Base-by-base conservation (phyloP, 768 basidiomycete species). In the Amanita rimosa region DNA sequence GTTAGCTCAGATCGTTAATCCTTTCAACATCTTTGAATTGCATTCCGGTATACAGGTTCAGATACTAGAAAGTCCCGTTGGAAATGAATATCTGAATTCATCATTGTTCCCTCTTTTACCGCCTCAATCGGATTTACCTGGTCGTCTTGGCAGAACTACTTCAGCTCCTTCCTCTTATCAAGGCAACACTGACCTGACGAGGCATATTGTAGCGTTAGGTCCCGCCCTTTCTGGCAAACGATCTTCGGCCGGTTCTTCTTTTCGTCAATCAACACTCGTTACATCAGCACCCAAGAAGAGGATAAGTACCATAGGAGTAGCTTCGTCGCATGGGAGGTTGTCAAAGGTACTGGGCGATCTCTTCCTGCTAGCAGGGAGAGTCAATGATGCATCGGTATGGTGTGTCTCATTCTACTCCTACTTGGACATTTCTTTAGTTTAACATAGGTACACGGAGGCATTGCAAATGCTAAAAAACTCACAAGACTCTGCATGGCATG, bases 341-440 rank as follows among this genome's bases (percentile, higher is more conserved):
- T 86, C 81, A 64, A 97, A 95, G 65, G 74, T 94, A 21, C 73
- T 90, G 11, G 95, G 82, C 0, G 92, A 97, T 62, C 75, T 96
- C 55, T 94, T 85, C 65, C 67, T 97, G 14, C 68, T 98, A 21
- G 76, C 90, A 6, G 95, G 96, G n/a, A 73, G 89, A 53, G 76
- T 79, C 33, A 78, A 81, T 43, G 93, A 98, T 58, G 85, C 95
- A 1, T 66, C 72, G 35, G 72, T 85, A 45, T 91, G 91, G 89
- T 93, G 66, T 45, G 69, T 62, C 43, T n/a, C 11, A 10, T 46
- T 26, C 11, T 52, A 34, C 21, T 17, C 19, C 3, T 40, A 2
- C 22, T 37, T 36, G 24, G 35, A 4, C 34, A 37, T 40, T 52
- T 55, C 45, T 48, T 45, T 24, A 49, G 54, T 49, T 56, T 19